Base-by-base conservation (phyloP, 108 stramenopile species). In the Pseudonitzschia delicatissima region DNA sequence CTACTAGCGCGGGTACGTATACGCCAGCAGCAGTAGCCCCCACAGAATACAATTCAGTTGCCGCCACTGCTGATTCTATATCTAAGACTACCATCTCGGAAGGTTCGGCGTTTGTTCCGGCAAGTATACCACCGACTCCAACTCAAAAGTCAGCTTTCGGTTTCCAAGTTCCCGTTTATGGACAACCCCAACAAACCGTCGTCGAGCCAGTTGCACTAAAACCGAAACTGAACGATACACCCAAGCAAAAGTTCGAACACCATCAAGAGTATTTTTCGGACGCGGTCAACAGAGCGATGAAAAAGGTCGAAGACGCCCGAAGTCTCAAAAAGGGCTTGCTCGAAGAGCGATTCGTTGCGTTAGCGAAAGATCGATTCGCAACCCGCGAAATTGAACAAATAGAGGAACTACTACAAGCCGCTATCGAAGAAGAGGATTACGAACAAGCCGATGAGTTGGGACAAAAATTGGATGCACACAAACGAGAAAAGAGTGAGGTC, bases 401-500 rank as follows among this genome's bases (percentile, higher is more conserved):
- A 3, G 85, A 90, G 66, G 57, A 66, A 13, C 87, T 86, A 51
- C 83, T 84, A 62, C 72, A 68, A 60, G 74, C 63, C 26, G 94
- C 94, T 23, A 89, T 80, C 11, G 94, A 92, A 52, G 66, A 76
- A 57, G 94, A 95, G 72, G 91, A 95, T 58, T 95, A 87, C 73
- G 94, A 95, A 62, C 52, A 81, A 31, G 94, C 94, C 8, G 90
- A 91, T 76, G 72, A 73, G n/a, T 66, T 95, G 18, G 77, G 72
- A n/a, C 64, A 64, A 29, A 78, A 82, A 12, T 77, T 92, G 45
- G 86, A 86, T 8, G 67, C 57, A 25, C 83, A 88, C 62, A 58
- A 82, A 29, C 45, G 64, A n/a, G 88, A 91, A 53, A 69, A 81
- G 49, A 59, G 71, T 11, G 89, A 84, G 69, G 70, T 77, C 18